Evolutionary conservation across 2,329 filamentous ascomycete genomes (phyloP).

Genomic region (Aspergillus sp.): DNA sequence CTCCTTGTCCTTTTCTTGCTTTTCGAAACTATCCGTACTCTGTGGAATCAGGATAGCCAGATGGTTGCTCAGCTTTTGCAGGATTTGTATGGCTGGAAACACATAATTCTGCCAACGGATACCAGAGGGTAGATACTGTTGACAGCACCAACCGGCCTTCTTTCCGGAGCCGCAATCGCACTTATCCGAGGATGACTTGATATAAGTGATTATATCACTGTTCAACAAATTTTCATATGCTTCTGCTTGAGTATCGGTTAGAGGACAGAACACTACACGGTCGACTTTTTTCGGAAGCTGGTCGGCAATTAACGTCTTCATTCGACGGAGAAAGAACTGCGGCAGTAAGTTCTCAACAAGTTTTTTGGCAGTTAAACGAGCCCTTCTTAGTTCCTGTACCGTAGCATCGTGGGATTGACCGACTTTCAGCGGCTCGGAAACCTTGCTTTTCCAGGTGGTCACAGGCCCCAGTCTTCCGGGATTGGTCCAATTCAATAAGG

Average conservation of each 20-base stretch:
- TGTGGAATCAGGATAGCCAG: conserved; percentile 81
- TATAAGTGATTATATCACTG: conserved; percentile 66
- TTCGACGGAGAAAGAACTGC: conserved; percentile 83
- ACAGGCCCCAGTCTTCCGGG: conserved; percentile 70
- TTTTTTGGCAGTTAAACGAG: conserved; percentile 77
- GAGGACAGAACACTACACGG: conserved; percentile 88
- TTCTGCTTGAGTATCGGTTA: conserved; percentile 75
- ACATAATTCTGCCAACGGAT: conserved; percentile 72
- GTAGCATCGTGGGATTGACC: conserved; percentile 95
- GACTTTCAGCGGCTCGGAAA: conserved; percentile 76
- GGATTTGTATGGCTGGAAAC: conserved; percentile 77
- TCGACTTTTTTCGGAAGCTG: conserved; percentile 95
- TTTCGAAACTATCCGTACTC: conserved; percentile 63
- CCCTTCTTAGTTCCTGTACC: conserved; percentile 73
- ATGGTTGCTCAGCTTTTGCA: conserved; percentile 91
- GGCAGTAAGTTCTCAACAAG: conserved; percentile 86
- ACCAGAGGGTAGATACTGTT: conserved; percentile 59
- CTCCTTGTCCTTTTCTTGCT: conserved; percentile 74
- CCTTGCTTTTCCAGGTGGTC: conserved; percentile 73
- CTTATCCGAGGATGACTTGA: conserved; percentile 65
- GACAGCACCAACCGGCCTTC: conserved; percentile 81
- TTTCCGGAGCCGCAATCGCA: conserved; percentile 71
- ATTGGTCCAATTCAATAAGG: conserved; percentile 92
- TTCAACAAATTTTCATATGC: conserved; percentile 83
- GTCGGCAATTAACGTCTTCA: conserved; percentile 88